phyloP scores from a whole-genome alignment of 2,329 filamentous ascomycete species.

The Neopestalotiopsis sp. region DNA sequence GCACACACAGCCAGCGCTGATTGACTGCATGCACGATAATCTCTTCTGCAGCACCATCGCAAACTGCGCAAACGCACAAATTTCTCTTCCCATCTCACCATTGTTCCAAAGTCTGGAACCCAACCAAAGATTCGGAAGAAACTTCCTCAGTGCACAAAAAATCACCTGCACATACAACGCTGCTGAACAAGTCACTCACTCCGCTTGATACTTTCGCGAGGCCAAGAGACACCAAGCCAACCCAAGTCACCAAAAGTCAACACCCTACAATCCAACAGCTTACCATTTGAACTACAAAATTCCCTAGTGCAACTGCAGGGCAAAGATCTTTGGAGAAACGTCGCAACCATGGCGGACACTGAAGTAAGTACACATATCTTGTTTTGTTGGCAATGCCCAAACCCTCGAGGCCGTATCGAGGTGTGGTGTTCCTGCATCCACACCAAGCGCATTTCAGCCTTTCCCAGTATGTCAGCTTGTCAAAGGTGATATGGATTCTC shows the following conservation, averaged over 20 bases:
- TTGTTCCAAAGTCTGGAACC: background rate
- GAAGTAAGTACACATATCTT: conserved; percentile 14
- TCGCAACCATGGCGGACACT: conserved; percentile 14
- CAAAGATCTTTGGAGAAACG: background rate
- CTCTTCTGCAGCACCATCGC: too few species aligned
- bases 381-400: background rate
- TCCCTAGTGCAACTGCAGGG: background rate
- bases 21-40: too few species aligned
- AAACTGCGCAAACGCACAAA: too few species aligned
- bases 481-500: background rate
- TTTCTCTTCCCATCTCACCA: background rate
- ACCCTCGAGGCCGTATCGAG: background rate
- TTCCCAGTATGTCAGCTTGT: background rate
- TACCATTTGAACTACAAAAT: background rate
- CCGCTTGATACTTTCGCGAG: background rate
- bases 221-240: background rate
- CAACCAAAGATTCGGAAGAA: background rate
- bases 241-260: background rate
- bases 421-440: background rate
- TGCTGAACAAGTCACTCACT: background rate
- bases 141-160: background rate
- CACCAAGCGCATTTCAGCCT: background rate
- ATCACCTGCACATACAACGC: background rate
- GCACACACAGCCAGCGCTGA: background rate
- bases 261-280: background rate